phyloP scores from a whole-genome alignment of 1,284 basidiomycete genomes.

The Rhodotorula mucilaginosa region DNA sequence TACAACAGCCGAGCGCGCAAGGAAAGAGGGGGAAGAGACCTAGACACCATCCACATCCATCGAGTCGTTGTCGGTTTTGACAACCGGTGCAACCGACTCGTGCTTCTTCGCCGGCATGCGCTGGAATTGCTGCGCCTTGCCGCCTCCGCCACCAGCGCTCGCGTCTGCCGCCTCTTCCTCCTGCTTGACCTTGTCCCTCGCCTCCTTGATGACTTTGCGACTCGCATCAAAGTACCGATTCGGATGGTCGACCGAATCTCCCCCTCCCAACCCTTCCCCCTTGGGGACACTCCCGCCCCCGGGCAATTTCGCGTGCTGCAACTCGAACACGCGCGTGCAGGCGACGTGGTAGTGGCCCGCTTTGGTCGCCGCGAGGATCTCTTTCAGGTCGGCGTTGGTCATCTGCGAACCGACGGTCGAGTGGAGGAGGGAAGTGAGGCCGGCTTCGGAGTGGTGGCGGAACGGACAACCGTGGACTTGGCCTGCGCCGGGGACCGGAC shows the following conservation, averaged over 20 bases:
- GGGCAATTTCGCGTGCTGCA: slow-evolving; percentile 67
- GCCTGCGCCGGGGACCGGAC: slow-evolving; percentile 68
- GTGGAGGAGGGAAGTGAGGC: slow-evolving; percentile 73
- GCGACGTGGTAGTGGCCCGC: slow-evolving; percentile 87
- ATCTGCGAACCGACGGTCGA: slow-evolving; percentile 64
- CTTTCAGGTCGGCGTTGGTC: slow-evolving; percentile 70
- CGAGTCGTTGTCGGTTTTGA: not conserved
- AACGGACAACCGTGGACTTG: slow-evolving; percentile 93
- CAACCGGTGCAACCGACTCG: not conserved
- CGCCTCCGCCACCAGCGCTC: slow-evolving; percentile 8
- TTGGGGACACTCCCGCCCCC: slow-evolving; percentile 64
- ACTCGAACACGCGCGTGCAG: slow-evolving; percentile 94
- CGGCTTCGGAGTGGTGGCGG: slow-evolving; percentile 81
- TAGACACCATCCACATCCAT: not conserved
- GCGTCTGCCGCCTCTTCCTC: slow-evolving; percentile 4
- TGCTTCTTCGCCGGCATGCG: not conserved
- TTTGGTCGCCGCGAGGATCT: slow-evolving; percentile 81
- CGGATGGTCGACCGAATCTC: slow-evolving; percentile 90
- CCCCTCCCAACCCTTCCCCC: slow-evolving; percentile 81
- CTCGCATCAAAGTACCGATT: slow-evolving; percentile 65
- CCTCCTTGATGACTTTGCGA: slow-evolving; percentile 19
- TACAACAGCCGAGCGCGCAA: no score
- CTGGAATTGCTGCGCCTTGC: not conserved
- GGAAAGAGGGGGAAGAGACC: not conserved
- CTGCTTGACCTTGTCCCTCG: slow-evolving; percentile 16